Evolutionary conservation across 805 yeast species (phyloP).

Genomic region (Saccharomycopsis synnaedendra): DNA sequence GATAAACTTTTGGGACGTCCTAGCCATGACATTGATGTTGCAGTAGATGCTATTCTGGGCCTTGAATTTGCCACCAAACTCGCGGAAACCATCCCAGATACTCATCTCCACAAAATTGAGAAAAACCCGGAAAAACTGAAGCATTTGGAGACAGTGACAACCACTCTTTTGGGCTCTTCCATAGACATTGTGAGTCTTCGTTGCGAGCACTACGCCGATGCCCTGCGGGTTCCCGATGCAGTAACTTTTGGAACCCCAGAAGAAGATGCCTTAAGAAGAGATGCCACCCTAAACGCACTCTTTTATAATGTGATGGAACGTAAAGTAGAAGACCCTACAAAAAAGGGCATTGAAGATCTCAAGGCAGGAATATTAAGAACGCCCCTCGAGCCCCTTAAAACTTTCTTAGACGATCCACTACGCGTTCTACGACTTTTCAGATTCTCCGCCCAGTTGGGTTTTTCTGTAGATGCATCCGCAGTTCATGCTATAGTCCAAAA

Average conservation of each 20-base stretch:
- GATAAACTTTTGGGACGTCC: slow-evolving; percentile 77
- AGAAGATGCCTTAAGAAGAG: slow-evolving; percentile 87
- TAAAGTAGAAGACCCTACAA: slow-evolving; percentile 77
- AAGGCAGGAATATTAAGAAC: slow-evolving; percentile 64
- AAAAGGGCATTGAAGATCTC: slow-evolving; percentile 63
- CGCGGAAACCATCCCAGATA: slow-evolving; percentile 10
- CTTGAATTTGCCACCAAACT: slow-evolving; percentile 69
- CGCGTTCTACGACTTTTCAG: slow-evolving; percentile 78
- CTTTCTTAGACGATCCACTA: slow-evolving; percentile 90
- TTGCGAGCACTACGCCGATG: slow-evolving; percentile 69
- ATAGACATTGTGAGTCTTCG: slow-evolving; percentile 90
- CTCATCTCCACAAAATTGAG: slow-evolving; percentile 67
- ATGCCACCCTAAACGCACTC: slow-evolving; percentile 88
- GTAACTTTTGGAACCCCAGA: slow-evolving; percentile 80
- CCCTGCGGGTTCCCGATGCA: slow-evolving; percentile 65
- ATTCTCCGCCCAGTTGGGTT: slow-evolving; percentile 72
- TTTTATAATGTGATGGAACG: slow-evolving; percentile 69
- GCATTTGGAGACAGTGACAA: slow-evolving; percentile 94
- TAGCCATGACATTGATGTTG: slow-evolving; percentile 86
- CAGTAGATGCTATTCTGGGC: slow-evolving; percentile 77
- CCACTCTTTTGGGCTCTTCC: slow-evolving; percentile 72
- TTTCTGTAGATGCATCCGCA: slow-evolving; percentile 48
- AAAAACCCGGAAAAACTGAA: slow-evolving; percentile 93
- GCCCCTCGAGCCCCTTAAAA: slow-evolving; percentile 74
- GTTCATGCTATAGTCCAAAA: slow-evolving; percentile 39